Percentiles rank a stretch among this genome's conserved stretches.
phyloP scores from a whole-genome alignment of 257 asterid genomes.

The Gardenia jasminoides region DNA sequence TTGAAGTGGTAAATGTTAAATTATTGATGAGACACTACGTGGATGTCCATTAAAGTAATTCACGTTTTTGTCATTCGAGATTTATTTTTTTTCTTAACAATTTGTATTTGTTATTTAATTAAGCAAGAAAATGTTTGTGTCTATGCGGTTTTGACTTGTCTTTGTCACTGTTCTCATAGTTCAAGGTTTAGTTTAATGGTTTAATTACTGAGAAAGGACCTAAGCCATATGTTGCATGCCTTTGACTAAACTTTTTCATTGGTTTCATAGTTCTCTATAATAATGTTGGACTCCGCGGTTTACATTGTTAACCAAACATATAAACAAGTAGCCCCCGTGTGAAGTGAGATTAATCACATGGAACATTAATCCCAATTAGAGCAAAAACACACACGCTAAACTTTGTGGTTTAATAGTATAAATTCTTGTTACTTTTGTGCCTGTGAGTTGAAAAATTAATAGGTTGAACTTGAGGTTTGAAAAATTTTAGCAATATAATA shows the following conservation, averaged over 20 bases:
- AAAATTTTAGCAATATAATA: too few species aligned
- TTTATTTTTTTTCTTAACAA: not conserved
- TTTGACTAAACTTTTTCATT: not conserved
- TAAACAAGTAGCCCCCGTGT: too few species aligned
- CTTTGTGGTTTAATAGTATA: too few species aligned
- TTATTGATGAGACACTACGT: slow-evolving; percentile 11
- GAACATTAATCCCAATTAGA: too few species aligned
- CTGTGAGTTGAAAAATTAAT: too few species aligned
- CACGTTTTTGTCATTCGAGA: not conserved
- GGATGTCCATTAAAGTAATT: not conserved
- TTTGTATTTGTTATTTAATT: not conserved
- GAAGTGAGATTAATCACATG: too few species aligned
- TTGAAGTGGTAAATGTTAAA: not conserved
- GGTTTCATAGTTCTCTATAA: not conserved
- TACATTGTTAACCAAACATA: not conserved
- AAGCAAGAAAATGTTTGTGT: not conserved
- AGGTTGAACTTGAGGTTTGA: too few species aligned
- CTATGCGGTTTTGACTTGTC: slow-evolving; percentile 2
- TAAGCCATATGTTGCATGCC: not conserved
- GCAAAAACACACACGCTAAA: too few species aligned
- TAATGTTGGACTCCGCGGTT: not conserved
- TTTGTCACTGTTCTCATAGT: not conserved
- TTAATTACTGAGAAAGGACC: too few species aligned
- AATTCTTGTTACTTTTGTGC: too few species aligned
- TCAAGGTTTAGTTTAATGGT: not conserved